Evolutionary conservation across 495 filamentous ascomycete genomes (phyloP).

Genomic region (Tuber magnatum): DNA sequence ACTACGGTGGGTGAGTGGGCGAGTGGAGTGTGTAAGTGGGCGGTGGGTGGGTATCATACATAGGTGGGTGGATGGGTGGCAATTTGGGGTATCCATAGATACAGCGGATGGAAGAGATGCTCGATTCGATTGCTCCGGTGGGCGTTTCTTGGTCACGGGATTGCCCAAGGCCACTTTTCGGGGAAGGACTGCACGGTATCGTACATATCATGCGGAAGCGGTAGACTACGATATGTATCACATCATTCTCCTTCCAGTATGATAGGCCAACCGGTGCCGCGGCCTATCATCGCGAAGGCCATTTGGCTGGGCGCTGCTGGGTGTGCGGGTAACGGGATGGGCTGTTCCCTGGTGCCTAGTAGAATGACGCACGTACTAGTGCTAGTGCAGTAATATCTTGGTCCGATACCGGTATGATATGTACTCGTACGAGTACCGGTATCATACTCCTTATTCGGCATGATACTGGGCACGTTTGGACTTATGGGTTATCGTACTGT

Average conservation of each 20-base stretch:
- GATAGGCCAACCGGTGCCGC: too few species aligned
- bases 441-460: too few species aligned
- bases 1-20: background rate
- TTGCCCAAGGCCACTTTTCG: background rate
- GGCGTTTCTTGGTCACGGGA: background rate
- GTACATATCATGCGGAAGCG: too few species aligned
- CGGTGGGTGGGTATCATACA: too few species aligned
- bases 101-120: too few species aligned
- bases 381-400: background rate
- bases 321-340: background rate
- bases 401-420: too few species aligned
- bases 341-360: background rate
- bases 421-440: too few species aligned
- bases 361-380: background rate
- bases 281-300: too few species aligned
- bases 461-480: too few species aligned
- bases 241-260: too few species aligned
- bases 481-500: too few species aligned
- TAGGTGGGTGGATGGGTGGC: background rate
- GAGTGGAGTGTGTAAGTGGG: background rate
- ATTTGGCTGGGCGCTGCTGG: background rate
- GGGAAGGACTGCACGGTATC: background rate
- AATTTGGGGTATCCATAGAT: background rate
- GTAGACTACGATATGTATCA: too few species aligned
- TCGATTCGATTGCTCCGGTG: background rate